Evolutionary conservation across 2,329 filamentous ascomycete species (phyloP).

Genomic region (Epichloe hybrida): DNA sequence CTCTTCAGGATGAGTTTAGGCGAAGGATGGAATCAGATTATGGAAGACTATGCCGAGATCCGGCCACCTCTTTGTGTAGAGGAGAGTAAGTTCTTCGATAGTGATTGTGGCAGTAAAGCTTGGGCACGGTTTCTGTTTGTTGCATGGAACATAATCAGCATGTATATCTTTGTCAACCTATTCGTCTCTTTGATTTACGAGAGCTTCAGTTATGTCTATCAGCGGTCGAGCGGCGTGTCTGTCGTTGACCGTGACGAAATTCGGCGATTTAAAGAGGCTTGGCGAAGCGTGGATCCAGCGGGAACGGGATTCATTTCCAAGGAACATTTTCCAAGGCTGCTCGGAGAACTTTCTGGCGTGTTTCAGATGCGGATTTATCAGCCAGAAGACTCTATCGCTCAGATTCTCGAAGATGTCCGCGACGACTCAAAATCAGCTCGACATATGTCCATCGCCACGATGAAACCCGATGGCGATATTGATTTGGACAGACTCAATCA

Average conservation of each 20-base stretch:
- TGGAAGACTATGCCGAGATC: conserved; percentile 87
- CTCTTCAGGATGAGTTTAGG: conserved; percentile 88
- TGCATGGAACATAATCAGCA: conserved; percentile 97
- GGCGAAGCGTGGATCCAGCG: conserved; percentile 87
- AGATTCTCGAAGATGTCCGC: conserved; percentile 74
- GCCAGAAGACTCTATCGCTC: conserved; percentile 73
- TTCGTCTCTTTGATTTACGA: conserved; percentile 99
- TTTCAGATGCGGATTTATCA: conserved; percentile 98
- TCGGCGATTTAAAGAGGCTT: conserved; percentile 93
- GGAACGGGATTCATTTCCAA: conserved; percentile 86
- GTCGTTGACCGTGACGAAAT: conserved; percentile 88
- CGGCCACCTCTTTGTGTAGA: conserved; percentile 69
- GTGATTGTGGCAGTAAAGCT: conserved; percentile 80
- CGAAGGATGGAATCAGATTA: conserved; percentile 91
- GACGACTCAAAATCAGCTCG: conserved; percentile 37
- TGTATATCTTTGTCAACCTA: conserved; percentile 98
- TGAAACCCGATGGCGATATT: conserved; percentile 42
- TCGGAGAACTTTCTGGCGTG: conserved; percentile 85
- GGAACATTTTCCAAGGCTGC: conserved; percentile 72
- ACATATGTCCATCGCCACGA: conserved; percentile 41
- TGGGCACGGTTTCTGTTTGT: conserved; percentile 90
- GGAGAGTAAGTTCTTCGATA: conserved; percentile 59
- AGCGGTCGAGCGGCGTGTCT: conserved; percentile 83
- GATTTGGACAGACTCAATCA: conserved; percentile 65
- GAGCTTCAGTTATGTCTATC: conserved; percentile 98